phyloP scores from a whole-genome alignment of 2,329 filamentous ascomycete genomes.

The Sporothrix mexicana region DNA sequence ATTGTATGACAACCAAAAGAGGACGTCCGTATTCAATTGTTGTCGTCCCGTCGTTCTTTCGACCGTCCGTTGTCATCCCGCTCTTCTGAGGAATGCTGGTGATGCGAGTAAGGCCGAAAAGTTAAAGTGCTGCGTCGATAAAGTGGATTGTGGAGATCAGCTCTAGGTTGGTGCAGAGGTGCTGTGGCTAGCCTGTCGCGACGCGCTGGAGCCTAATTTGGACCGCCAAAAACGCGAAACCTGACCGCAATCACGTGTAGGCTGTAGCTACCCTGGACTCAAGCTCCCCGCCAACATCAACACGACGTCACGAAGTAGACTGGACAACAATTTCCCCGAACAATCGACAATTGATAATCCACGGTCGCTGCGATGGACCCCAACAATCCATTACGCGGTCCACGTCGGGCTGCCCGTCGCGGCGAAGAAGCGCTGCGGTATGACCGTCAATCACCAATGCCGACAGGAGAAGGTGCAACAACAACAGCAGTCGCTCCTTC shows the following conservation, averaged over 20 bases:
- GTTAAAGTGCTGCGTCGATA: neutral
- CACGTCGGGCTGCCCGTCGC: slow-evolving; percentile 31
- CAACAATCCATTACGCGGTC: slow-evolving; percentile 34
- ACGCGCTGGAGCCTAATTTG: slow-evolving; percentile 35
- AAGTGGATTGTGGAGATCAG: neutral
- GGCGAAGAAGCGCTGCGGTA: slow-evolving; percentile 31
- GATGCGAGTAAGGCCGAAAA: slow-evolving; percentile 5
- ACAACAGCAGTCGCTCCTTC: neutral
- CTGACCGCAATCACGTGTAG: slow-evolving; percentile 37
- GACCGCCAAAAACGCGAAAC: slow-evolving; percentile 36
- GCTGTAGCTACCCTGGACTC: slow-evolving; percentile 23
- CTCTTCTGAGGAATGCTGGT: neutral
- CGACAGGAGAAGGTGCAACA: no score
- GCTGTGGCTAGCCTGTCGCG: slow-evolving; percentile 26
- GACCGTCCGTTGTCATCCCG: no score
- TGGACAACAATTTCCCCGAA: no score
- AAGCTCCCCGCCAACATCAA: slow-evolving; percentile 17
- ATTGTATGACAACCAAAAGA: no score
- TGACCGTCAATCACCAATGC: neutral
- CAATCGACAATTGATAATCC: neutral
- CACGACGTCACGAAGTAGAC: neutral
- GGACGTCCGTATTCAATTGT: no score
- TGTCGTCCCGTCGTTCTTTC: no score
- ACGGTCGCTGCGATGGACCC: slow-evolving; percentile 32
- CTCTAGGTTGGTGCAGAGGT: no score